Conservation (phyloP, 305 asterid genomes). For the Striga hermonthica region DNA sequence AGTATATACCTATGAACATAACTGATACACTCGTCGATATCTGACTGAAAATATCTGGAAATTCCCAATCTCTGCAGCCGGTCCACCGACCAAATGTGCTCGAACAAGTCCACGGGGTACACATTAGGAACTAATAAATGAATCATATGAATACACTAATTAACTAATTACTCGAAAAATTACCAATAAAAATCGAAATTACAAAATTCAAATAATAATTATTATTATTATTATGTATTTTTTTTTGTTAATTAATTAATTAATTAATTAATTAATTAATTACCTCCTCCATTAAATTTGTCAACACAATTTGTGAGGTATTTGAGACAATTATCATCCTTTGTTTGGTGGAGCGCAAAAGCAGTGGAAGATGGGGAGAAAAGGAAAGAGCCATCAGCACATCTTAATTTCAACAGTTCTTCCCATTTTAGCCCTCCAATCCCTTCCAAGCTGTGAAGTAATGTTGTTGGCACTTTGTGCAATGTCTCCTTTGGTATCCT, state of each 20-base stretch:
- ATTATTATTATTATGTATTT: too few species aligned
- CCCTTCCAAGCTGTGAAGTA: constrained; percentile 93
- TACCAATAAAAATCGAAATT: not conserved
- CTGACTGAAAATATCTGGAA: constrained; percentile 57
- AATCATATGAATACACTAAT: constrained; percentile 1
- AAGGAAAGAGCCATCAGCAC: constrained; percentile 74
- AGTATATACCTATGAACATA: constrained; percentile 57
- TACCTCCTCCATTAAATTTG: constrained; percentile 89
- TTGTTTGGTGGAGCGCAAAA: constrained; percentile 71
- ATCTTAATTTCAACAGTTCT: constrained; percentile 59
- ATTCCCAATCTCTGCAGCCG: constrained; percentile 77
- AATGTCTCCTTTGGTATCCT: constrained; percentile 83
- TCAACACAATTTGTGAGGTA: constrained; percentile 48
- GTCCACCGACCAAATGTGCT: constrained; percentile 82
- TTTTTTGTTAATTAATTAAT: not conserved
- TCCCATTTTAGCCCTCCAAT: constrained; percentile 71
- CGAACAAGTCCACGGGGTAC: constrained; percentile 93
- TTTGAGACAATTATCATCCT: constrained; percentile 58
- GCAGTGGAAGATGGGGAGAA: constrained; percentile 96
- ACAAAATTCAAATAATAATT: not conserved
- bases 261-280: not conserved
- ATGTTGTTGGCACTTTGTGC: constrained; percentile 78
- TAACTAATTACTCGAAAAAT: not conserved
- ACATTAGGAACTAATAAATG: constrained; percentile 70
- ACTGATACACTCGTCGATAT: constrained; percentile 58